Evolutionary conservation across 768 basidiomycete species (phyloP), one percentile per base, ranked within the genome.

Genomic region (Xerocomellus chrysenteron): DNA sequence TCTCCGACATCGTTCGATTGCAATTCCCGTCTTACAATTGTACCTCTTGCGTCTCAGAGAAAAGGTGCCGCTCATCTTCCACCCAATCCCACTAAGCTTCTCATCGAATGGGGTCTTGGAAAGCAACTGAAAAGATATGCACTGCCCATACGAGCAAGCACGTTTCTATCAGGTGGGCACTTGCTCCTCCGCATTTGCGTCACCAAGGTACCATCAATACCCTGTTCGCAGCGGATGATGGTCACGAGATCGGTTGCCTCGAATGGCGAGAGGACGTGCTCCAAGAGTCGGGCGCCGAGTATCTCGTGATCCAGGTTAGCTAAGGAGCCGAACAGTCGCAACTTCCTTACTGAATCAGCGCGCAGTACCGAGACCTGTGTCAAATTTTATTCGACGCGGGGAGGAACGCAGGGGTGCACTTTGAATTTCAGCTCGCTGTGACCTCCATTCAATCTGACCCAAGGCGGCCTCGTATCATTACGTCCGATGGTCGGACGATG

Each of bases 21-120:
- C 33, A 8, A 28, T 35, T 16, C 47, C 12, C 35, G 3, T 17
- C 40, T 57, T 24, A 53, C 48, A 7, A 43, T 54, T 12, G 19
- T 11, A 19, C 19, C 6, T 53, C 39, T 46, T 55, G 24, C 9
- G 5, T 35, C 30, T 12, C 45, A 81, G 78, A 69, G 68, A 37
- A 65, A 64, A 45, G 77, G 73, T 14, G 79, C 77, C 9, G 70
- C 77, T 10, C 78, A 81, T 47, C 73, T 83, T 10, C 82, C 83
- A 28, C 84, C 85, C 0, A 86, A 86, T 61, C 76, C 84, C 73
- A 83, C 83, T 47, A 78, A 79, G 52, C 71, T 86, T 2, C 70
- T 86, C 24, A 70, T 75, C 47, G 75, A 81, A 56, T 87, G 85
- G 85, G 84, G 80, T 14, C 73, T 83, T 9, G 77, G 66, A 24